Percentiles rank a stretch among this genome's conserved stretches.
Evolutionary conservation across 2,329 filamentous ascomycete genomes (phyloP).

Genomic region (Aspergillus tanneri): DNA sequence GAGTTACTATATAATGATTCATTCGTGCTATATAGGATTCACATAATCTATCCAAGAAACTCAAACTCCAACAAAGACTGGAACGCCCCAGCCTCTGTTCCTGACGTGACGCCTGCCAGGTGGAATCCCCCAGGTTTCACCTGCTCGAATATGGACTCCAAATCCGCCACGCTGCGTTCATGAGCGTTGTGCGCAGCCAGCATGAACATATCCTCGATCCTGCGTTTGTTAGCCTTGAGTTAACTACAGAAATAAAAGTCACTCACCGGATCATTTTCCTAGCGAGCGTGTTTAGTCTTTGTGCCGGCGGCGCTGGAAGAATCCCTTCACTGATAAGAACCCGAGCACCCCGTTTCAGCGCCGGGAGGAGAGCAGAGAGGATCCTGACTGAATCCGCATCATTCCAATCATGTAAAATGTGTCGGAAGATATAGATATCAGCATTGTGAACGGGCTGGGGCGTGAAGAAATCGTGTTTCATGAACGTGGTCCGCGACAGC

Average conservation of each 20-base stretch:
- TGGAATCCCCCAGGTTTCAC: background rate
- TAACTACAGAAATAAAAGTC: background rate
- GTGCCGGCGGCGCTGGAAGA: background rate
- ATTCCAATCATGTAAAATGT: constrained; percentile 16
- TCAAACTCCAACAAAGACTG: background rate
- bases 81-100: background rate
- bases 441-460: constrained; percentile 25
- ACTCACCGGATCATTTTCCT: background rate
- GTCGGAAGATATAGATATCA: constrained; percentile 14
- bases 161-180: background rate
- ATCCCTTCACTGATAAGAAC: background rate
- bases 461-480: constrained; percentile 35
- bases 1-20: too few relatives aligned
- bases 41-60: background rate
- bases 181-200: background rate
- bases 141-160: background rate
- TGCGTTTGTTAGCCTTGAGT: background rate
- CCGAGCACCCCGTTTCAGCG: constrained; percentile 5
- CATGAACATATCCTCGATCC: background rate
- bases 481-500: background rate
- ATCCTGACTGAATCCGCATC: constrained; percentile 9
- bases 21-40: too few relatives aligned
- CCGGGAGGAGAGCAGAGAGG: constrained; percentile 5
- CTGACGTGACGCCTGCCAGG: background rate
- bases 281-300: background rate